These are phyloP conservation scores for Diphasiastrum complanatum DNA, from an alignment of 83 land plant genomes.

Conservation along the genomic window DNA sequence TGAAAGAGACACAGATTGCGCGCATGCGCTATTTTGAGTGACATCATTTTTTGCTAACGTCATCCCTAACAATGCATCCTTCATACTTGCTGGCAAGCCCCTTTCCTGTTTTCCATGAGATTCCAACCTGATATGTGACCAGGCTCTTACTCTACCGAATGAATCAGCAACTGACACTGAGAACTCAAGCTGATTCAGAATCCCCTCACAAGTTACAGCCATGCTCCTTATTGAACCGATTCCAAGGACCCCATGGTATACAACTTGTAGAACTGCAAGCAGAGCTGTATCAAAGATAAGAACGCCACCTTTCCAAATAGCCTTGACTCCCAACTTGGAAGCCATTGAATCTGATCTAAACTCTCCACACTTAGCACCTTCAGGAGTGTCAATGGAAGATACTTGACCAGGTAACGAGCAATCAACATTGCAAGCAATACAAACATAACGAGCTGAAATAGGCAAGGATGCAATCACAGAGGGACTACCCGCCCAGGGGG, in stretches of 20 bases:
- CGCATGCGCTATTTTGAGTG: too few species aligned
- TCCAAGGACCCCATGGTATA: conserved; percentile 51
- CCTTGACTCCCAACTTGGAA: not conserved
- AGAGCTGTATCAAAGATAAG: conserved; percentile 58
- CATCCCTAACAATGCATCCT: too few species aligned
- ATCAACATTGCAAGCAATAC: conserved; percentile 41
- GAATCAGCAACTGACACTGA: conserved; percentile 40
- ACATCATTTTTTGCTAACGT: too few species aligned
- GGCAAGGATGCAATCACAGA: conserved; percentile 30
- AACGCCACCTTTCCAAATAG: conserved; percentile 31
- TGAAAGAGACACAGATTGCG: too few species aligned
- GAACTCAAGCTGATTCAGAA: conserved; percentile 10
- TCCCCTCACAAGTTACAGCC: conserved; percentile 26
- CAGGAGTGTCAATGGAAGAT: not conserved
- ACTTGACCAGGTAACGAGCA: conserved; percentile 6
- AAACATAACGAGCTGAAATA: conserved; percentile 37
- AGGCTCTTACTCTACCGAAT: conserved; percentile 32
- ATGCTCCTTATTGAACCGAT: conserved; percentile 45
- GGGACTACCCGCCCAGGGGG: conserved; percentile 67
- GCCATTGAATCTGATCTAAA: not conserved
- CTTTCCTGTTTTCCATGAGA: too few species aligned
- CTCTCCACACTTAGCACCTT: not conserved
- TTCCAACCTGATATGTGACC: too few species aligned
- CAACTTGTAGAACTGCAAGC: conserved; percentile 51
- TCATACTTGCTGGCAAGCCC: too few species aligned